phyloP scores from a whole-genome alignment of 2,329 filamentous ascomycete genomes.

The Alternaria sp. region DNA sequence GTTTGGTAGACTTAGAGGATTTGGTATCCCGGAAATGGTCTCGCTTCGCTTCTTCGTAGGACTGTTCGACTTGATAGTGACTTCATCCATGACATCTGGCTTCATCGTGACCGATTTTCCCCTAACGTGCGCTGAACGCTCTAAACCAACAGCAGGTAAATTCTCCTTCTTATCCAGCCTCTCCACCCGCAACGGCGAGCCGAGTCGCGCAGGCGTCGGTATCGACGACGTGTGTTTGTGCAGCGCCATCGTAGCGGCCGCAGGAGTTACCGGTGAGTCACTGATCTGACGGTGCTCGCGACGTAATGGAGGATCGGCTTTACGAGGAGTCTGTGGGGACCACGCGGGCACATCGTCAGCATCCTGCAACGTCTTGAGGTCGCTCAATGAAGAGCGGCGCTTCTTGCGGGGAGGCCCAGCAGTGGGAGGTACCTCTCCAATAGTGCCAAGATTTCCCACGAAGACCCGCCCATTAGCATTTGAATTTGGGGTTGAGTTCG shows the following conservation, averaged over 20 bases:
- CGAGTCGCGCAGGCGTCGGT: constrained; percentile 53
- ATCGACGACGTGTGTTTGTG: constrained; percentile 52
- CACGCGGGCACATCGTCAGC: constrained; percentile 55
- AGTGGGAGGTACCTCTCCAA: constrained; percentile 57
- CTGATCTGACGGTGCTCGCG: constrained; percentile 37
- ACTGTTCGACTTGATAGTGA: constrained; percentile 51
- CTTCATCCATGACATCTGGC: constrained; percentile 43
- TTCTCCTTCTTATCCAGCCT: constrained; percentile 51
- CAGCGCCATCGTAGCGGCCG: constrained; percentile 37
- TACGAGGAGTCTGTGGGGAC: constrained; percentile 51
- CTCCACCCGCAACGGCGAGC: constrained; percentile 56
- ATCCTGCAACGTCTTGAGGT: constrained; percentile 76
- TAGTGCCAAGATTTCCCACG: constrained; percentile 57
- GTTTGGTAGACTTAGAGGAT: constrained; percentile 26
- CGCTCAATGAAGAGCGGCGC: constrained; percentile 88
- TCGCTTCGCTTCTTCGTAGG: constrained; percentile 57
- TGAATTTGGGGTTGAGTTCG: constrained; percentile 36
- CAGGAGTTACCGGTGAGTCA: constrained; percentile 45
- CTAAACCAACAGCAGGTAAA: constrained; percentile 46
- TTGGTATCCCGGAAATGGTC: constrained; percentile 60
- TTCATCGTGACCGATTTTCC: constrained; percentile 36
- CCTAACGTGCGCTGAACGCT: constrained; percentile 35
- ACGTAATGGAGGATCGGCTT: constrained; percentile 35
- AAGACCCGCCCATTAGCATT: constrained; percentile 41
- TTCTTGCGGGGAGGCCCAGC: constrained; percentile 67